Evolutionary conservation across 2,329 filamentous ascomycete genomes (phyloP), one percentile per base, ranked within the genome.

Genomic region (Aspergillus flavus): DNA sequence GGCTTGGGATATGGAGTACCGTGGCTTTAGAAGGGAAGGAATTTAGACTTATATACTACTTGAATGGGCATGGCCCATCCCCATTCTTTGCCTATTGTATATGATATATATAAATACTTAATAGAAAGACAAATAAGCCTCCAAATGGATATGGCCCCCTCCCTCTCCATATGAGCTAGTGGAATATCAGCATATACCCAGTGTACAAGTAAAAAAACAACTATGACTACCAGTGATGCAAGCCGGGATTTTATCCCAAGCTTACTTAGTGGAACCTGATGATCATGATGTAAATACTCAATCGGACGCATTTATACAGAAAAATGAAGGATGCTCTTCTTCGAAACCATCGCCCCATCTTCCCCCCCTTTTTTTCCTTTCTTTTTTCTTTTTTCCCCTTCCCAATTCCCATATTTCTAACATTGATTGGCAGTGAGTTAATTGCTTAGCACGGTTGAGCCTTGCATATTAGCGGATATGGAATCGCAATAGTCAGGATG

Each of bases 211-310:
- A 30, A 30, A 50, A 14, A 28, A 19, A n/a, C 26, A 30, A 50
- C 19, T 10, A 19, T 14, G 26, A 30, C 10, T 16, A 30, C 12
- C 9, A 30, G 46, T 7, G 46, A 57, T 61, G 45, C 46, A 55
- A 57, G 41, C 16, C 19, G 50, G 45, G 34, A 26, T 30, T 36
- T 16, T 5, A n/a, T 41, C 48, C 58, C 58, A 34, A 21, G 32
- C 34, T 16, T 11, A n/a, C 6, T 41, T 11, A 34, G 32, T 32
- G 60, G 56, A 60, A 55, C 21, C 56, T 14, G 64, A 57, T 16
- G 56, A 65, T 60, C 64, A 66, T 66, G 52, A 66, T 65, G 63
- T 66, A 58, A 65, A 46, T 14, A 11, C 9, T 32, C 50, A 36
- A 12, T 36, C 52, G 43, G 12, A 6, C 12, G 14, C 11, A 46